Evolutionary conservation across 306 rosid genomes (phyloP), one percentile per base, ranked within the genome.

Genomic region (Pyrus betulifolia): DNA sequence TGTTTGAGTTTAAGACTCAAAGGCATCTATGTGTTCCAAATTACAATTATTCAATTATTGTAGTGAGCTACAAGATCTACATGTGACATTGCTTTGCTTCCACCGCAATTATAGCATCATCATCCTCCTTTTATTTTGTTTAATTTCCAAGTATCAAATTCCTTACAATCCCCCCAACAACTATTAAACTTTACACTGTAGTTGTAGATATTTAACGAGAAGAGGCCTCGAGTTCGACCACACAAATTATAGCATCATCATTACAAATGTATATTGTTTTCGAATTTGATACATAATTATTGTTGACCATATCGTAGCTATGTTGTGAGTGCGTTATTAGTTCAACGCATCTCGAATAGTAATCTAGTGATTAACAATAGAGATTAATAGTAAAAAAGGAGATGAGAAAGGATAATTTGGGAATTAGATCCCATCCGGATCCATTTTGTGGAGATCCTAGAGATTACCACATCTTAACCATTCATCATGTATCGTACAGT

Each of bases 21-120:
- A 2, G 55, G 55, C 17, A 17, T 51, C 55, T 51, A 2, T 15
- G 21, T 17, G 21, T 15, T 51, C 55, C 55, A 51, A 51, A 15
- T 51, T 15, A 49, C 21, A 49, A 49, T 15, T 51, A 51, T 4
- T 49, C 8, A 15, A 15, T 49, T 49, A 15, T 49, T 49, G 21
- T 49, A 49, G 15, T 5, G 55, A 51, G 8, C 55, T 5, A 51
- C 15, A 5, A 35, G 51, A 66, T 33, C 70, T 12, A 30, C n/a
- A 31, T 2, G 21, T 5, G 54, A 69, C 72, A 28, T 1, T 62
- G 70, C 79, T 67, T 74, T 74, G 76, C 84, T 76, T 76, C 64
- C 14, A 18, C 64, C 8, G 23, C 75, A 66, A 66, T 61, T 35
- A 44, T n/a, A 55, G 76, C 70, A 74, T 62, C 59, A 19, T 19